Conservation (phyloP, 371 early-diverging fungal species). For the Saksenaea oblongispora region DNA sequence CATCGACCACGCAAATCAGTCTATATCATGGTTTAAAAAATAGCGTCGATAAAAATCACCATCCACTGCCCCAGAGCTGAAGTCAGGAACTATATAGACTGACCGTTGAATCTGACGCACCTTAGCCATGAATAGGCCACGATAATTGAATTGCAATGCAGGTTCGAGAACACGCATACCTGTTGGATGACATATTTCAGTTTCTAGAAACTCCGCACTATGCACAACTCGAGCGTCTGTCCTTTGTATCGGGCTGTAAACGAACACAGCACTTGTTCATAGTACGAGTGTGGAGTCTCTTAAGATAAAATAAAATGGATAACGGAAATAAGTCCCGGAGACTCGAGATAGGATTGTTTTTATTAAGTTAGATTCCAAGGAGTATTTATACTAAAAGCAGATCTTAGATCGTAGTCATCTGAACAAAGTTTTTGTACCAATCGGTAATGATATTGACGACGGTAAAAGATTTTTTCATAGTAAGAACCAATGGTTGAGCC, state of each 20-base stretch:
- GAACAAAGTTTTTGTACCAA: too few species aligned
- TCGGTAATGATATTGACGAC: too few species aligned
- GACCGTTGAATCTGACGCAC: background rate
- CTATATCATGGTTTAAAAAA: background rate
- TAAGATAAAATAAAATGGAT: too few species aligned
- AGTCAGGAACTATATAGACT: slow-evolving; percentile 9
- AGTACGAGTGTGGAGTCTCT: too few species aligned
- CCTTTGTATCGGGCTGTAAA: background rate
- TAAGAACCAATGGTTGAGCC: too few species aligned
- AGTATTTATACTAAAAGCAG: too few species aligned
- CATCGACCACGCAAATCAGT: background rate
- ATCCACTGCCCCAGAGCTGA: background rate
- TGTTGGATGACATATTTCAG: background rate
- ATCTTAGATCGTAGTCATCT: too few species aligned
- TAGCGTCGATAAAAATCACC: background rate
- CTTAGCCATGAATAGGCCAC: background rate
- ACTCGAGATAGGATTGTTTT: too few species aligned
- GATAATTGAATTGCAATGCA: background rate
- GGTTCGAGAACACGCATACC: background rate
- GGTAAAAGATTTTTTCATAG: too few species aligned
- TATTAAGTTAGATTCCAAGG: too few species aligned
- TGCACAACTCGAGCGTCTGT: background rate
- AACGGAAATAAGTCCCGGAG: too few species aligned
- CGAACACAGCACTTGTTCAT: background rate
- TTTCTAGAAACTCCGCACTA: background rate